Evolutionary conservation across 768 basidiomycete genomes (phyloP).

Genomic region (Rhodotorula kratochvilovae): DNA sequence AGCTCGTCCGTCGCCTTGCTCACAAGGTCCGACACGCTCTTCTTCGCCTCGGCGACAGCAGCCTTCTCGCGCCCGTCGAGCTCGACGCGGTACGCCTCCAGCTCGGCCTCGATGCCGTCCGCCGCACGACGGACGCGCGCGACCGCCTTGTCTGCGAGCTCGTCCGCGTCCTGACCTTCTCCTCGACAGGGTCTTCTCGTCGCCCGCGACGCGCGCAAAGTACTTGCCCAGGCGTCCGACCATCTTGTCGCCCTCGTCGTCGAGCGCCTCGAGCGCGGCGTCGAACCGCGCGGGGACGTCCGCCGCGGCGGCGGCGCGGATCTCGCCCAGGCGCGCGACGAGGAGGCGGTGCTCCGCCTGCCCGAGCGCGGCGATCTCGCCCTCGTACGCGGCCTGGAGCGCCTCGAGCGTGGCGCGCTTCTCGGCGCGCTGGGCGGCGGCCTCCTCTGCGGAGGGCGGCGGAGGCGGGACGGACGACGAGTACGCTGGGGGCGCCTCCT

Average conservation of each 20-base stretch:
- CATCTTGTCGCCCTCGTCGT: slow-evolving; percentile 42
- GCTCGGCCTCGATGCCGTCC: slow-evolving; percentile 17
- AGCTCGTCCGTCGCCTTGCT: slow-evolving; percentile 34
- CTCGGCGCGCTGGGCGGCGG: slow-evolving; percentile 20
- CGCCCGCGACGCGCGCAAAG: slow-evolving; percentile 27
- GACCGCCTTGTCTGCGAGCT: slow-evolving; percentile 18
- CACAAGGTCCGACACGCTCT: slow-evolving; percentile 29
- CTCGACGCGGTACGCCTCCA: slow-evolving; percentile 28
- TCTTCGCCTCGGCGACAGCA: slow-evolving; percentile 30
- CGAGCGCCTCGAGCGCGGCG: slow-evolving; percentile 17
- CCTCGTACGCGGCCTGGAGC: slow-evolving; percentile 39
- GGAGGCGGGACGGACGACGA: slow-evolving; percentile 13
- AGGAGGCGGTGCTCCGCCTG: slow-evolving; percentile 36
- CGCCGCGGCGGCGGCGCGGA: slow-evolving; percentile 30
- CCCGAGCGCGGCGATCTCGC: slow-evolving; percentile 39
- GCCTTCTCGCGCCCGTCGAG: slow-evolving; percentile 18
- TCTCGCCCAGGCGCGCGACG: slow-evolving; percentile 30
- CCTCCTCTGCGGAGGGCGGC: slow-evolving; percentile 27
- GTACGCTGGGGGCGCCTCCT: slow-evolving; percentile 22
- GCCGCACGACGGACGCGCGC: slow-evolving; percentile 23
- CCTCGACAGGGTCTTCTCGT: slow-evolving; percentile 25
- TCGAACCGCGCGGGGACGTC: slow-evolving; percentile 41
- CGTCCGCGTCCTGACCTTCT: slow-evolving; percentile 33
- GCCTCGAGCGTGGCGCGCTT: slow-evolving; percentile 39
- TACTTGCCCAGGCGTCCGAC: slow-evolving; percentile 36